These are phyloP conservation scores for Boletus patriciae DNA, from an alignment of 768 basidiomycete genomes.

Conservation along the genomic window DNA sequence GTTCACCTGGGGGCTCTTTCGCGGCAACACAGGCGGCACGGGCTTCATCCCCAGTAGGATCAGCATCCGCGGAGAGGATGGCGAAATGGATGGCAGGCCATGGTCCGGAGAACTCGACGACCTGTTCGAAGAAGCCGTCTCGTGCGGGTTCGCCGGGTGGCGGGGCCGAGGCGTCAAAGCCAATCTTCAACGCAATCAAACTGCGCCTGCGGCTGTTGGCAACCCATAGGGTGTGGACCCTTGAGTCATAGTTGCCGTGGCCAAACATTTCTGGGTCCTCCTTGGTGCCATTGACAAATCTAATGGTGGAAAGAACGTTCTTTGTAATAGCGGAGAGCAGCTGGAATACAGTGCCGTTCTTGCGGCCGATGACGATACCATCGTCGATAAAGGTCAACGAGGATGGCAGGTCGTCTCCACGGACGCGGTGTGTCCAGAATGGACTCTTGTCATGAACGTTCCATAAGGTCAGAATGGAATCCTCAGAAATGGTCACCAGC, in stretches of 20 bases:
- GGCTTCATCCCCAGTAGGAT: slow-evolving; percentile 79
- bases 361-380: slow-evolving; percentile 79
- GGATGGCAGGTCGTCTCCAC: slow-evolving; percentile 78
- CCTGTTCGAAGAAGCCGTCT: slow-evolving; percentile 73
- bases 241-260: slow-evolving; percentile 79
- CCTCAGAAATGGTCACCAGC: slow-evolving; percentile 78
- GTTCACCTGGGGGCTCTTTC: slow-evolving; percentile 70
- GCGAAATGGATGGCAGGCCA: slow-evolving; percentile 89
- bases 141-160: slow-evolving; percentile 60
- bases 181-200: slow-evolving; percentile 76
- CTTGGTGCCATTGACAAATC: slow-evolving; percentile 64
- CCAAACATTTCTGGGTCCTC: slow-evolving; percentile 89
- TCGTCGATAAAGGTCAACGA: slow-evolving; percentile 84
- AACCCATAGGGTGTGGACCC: slow-evolving; percentile 85
- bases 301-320: slow-evolving; percentile 72
- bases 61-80: slow-evolving; percentile 80
- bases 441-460: slow-evolving; percentile 74
- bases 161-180: slow-evolving; percentile 58
- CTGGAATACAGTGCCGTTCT: slow-evolving; percentile 83
- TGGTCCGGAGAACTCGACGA: slow-evolving; percentile 78
- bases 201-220: slow-evolving; percentile 85
- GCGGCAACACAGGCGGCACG: slow-evolving; percentile 83
- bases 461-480: slow-evolving; percentile 81
- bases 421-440: slow-evolving; percentile 75
- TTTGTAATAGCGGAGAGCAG: slow-evolving; percentile 74